Evolutionary conservation across 108 stramenopile genomes (phyloP).

Genomic region (Asterionellopsis glacialis): DNA sequence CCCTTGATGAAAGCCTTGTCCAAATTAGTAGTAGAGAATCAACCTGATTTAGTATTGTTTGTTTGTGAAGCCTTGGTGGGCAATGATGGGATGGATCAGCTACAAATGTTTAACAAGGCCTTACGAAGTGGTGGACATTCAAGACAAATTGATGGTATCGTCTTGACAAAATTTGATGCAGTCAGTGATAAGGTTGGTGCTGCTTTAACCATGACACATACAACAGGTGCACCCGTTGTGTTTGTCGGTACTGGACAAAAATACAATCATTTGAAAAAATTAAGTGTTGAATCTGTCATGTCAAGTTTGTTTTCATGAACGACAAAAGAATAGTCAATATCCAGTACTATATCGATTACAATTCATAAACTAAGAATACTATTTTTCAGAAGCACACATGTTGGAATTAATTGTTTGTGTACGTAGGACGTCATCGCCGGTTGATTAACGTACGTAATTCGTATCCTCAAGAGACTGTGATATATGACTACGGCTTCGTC

Average conservation of each 20-base stretch:
- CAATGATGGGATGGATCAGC: constrained; percentile 96
- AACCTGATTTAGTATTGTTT: constrained; percentile 90
- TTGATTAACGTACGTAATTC: no score
- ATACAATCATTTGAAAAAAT: constrained; percentile 93
- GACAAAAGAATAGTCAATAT: no score
- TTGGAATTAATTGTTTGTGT: no score
- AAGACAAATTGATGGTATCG: constrained; percentile 90
- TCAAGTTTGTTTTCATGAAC: constrained; percentile 72
- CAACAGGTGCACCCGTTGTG: constrained; percentile 92
- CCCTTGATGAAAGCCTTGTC: constrained; percentile 94
- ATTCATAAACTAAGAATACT: no score
- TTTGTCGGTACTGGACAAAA: constrained; percentile 98
- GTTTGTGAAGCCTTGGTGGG: constrained; percentile 98
- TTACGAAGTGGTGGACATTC: constrained; percentile 54
- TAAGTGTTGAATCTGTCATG: constrained; percentile 81
- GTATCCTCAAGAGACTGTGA: no score
- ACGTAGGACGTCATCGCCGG: no score
- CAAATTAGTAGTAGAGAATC: constrained; percentile 84
- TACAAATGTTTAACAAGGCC: constrained; percentile 92
- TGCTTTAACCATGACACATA: constrained; percentile 91
- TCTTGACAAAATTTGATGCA: constrained; percentile 98
- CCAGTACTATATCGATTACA: no score
- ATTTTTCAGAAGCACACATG: no score
- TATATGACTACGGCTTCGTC: no score
- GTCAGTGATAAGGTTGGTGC: constrained; percentile 99